Percentiles rank a stretch among this genome's conserved stretches.
phyloP scores from a whole-genome alignment of 805 yeast species.

The Pichia paraexigua region DNA sequence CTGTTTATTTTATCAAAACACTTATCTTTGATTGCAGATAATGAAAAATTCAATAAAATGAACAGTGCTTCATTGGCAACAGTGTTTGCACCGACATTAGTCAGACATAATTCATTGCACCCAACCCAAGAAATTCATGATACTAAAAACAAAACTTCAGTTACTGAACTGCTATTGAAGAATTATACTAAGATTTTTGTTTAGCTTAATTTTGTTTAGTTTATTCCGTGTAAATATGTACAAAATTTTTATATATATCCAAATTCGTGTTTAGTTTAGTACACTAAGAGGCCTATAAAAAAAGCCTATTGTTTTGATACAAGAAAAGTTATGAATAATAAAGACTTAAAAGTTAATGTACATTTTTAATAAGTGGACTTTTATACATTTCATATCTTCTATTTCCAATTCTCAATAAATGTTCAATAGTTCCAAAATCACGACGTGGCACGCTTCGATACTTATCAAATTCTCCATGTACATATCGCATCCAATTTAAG shows the following conservation, averaged over 20 bases:
- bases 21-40: conserved; percentile 48
- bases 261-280: background rate
- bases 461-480: conserved; percentile 52
- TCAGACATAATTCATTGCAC: conserved; percentile 51
- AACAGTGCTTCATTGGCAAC: conserved; percentile 73
- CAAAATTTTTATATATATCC: background rate
- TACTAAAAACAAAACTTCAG: conserved; percentile 71
- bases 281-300: background rate
- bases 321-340: background rate
- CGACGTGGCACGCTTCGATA: conserved; percentile 54
- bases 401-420: conserved; percentile 68
- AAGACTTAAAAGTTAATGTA: conserved; percentile 28
- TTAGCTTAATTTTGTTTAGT: background rate
- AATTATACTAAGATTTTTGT: conserved; percentile 33
- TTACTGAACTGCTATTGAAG: conserved; percentile 62
- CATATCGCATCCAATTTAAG: conserved; percentile 26
- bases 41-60: conserved; percentile 65
- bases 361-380: conserved; percentile 63
- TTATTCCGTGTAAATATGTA: background rate
- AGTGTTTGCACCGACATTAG: conserved; percentile 90
- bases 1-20: conserved; percentile 55
- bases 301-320: background rate
- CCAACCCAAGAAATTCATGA: conserved; percentile 81
- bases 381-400: conserved; percentile 66
- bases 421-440: conserved; percentile 81